phyloP scores from a whole-genome alignment of 2,329 filamentous ascomycete species.

The Penicillium sp. region DNA sequence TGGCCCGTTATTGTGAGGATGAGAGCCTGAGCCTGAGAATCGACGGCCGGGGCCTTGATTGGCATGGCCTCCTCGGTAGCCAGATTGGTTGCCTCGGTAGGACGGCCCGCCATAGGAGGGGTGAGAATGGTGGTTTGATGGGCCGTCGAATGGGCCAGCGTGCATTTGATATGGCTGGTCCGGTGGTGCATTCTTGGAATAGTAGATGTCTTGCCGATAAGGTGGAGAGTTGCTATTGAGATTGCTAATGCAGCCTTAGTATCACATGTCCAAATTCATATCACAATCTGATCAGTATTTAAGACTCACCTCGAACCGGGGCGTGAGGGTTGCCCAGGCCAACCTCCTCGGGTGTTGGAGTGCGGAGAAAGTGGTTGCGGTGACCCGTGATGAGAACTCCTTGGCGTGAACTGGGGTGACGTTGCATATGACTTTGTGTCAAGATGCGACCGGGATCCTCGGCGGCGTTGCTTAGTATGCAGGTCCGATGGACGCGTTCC shows the following conservation, averaged over 20 bases:
- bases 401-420: conserved; percentile 59
- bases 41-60: conserved; percentile 46
- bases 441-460: conserved; percentile 42
- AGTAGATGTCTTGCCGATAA: conserved; percentile 51
- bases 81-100: conserved; percentile 53
- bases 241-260: too few relatives aligned
- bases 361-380: conserved; percentile 63
- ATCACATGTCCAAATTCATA: too few relatives aligned
- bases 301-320: conserved; percentile 52
- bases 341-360: conserved; percentile 53
- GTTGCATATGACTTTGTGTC: conserved; percentile 53
- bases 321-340: conserved; percentile 47
- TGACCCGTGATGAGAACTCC: conserved; percentile 57
- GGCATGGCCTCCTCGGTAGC: conserved; percentile 61
- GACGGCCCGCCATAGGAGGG: conserved; percentile 46
- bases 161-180: conserved; percentile 55
- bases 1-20: conserved; percentile 43
- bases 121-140: conserved; percentile 49
- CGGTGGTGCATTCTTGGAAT: conserved; percentile 51
- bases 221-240: too few relatives aligned
- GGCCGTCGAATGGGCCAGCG: conserved; percentile 50
- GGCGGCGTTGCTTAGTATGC: conserved; percentile 29
- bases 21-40: conserved; percentile 46
- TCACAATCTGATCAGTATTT: neutral
- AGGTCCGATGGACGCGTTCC: conserved; percentile 34